phyloP scores from a whole-genome alignment of 2,329 filamentous ascomycete species.

The Elsinoe fawcettii region DNA sequence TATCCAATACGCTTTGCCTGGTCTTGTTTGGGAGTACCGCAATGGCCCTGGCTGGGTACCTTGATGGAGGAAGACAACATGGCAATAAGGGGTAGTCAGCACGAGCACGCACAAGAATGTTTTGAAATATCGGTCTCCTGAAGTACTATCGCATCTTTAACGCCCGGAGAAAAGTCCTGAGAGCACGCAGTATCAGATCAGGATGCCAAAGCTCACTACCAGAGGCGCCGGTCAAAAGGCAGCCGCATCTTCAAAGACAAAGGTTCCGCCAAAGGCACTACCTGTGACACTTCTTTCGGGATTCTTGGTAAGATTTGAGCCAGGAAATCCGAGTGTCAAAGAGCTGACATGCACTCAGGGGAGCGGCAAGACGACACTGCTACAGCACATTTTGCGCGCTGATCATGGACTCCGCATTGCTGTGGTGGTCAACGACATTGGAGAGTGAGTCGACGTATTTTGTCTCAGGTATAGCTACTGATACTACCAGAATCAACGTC shows the following conservation, averaged over 20 bases:
- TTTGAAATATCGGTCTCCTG: background rate
- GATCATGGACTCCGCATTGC: conserved; percentile 62
- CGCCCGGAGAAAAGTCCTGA: background rate
- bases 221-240: background rate
- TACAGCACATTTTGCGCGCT: conserved; percentile 60
- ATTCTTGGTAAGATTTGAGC: conserved; percentile 42
- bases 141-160: background rate
- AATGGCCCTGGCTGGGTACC: conserved; percentile 12
- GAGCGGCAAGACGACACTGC: conserved; percentile 62
- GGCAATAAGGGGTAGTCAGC: background rate
- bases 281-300: conserved; percentile 56
- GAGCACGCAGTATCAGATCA: background rate
- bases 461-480: background rate
- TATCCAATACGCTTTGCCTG: conserved; percentile 7
- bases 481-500: conserved; percentile 22
- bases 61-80: conserved; percentile 12
- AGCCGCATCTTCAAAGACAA: conserved; percentile 5
- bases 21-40: conserved; percentile 8
- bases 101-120: background rate
- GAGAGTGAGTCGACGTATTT: conserved; percentile 20
- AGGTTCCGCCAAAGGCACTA: conserved; percentile 30
- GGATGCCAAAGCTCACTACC: background rate
- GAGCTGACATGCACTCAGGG: conserved; percentile 38
- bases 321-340: background rate
- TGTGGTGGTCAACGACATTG: conserved; percentile 67